Evolutionary conservation across 2,329 filamentous ascomycete species (phyloP).

Genomic region (Alternaria sp.): DNA sequence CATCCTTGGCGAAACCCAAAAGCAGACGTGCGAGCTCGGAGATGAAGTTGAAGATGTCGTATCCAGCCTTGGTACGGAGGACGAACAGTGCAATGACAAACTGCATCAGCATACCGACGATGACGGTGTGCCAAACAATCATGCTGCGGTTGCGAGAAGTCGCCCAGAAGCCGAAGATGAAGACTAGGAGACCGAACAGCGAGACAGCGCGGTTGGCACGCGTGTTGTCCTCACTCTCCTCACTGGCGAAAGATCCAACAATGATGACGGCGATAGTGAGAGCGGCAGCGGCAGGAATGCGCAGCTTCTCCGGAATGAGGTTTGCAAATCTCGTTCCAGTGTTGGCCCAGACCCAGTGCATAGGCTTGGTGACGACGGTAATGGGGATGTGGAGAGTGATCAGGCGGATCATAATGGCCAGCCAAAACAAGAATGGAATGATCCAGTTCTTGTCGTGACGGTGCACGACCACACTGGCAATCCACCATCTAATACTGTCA

Average conservation of each 20-base stretch:
- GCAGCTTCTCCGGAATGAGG: slow-evolving; percentile 72
- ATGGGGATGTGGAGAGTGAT: slow-evolving; percentile 78
- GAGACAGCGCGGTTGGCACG: slow-evolving; percentile 82
- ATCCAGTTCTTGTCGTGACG: slow-evolving; percentile 80
- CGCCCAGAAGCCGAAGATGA: slow-evolving; percentile 71
- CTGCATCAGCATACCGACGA: slow-evolving; percentile 87
- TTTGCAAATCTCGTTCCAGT: slow-evolving; percentile 68
- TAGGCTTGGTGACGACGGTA: slow-evolving; percentile 70
- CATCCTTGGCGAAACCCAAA: slow-evolving; percentile 77
- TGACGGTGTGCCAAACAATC: slow-evolving; percentile 65
- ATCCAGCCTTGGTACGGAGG: slow-evolving; percentile 79
- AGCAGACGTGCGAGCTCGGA: slow-evolving; percentile 77
- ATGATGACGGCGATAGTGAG: slow-evolving; percentile 76
- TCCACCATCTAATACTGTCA: slow-evolving; percentile 70
- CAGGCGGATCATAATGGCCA: slow-evolving; percentile 76
- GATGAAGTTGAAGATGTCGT: slow-evolving; percentile 90
- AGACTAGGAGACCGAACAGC: slow-evolving; percentile 78
- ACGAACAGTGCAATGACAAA: slow-evolving; percentile 92
- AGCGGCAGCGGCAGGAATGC: slow-evolving; percentile 69
- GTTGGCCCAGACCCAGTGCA: slow-evolving; percentile 73
- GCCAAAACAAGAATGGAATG: slow-evolving; percentile 83
- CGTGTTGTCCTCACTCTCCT: slow-evolving; percentile 78
- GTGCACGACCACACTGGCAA: slow-evolving; percentile 77
- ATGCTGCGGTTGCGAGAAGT: slow-evolving; percentile 75
- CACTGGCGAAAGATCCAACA: slow-evolving; percentile 78